Base-by-base conservation (phyloP, 441 rosid genomes). In the Bruguiera hainesii region DNA sequence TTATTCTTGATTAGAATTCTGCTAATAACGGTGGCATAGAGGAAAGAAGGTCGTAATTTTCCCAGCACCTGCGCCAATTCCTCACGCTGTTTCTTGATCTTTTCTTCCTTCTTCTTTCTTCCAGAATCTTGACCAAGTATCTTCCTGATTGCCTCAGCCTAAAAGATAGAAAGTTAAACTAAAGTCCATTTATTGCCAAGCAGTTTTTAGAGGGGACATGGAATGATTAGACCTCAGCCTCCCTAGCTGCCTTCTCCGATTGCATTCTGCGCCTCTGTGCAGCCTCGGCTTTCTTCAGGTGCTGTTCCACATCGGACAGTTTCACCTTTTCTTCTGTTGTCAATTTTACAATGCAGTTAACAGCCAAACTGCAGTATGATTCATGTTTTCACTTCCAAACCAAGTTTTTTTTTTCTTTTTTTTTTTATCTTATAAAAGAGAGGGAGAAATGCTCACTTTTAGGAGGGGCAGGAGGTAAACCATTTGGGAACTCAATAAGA, bases 81-180 rank as follows among this genome's bases (percentile, higher is more conserved):
- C 67, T 88, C 90, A 6, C 63, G 92, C 56, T 82, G 88, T 65
- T 82, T 86, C 80, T 85, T 91, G 1, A 80, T 85, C 79, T 89
- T 90, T 56, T 85, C 93, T 75, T 89, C 97, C 66, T 88, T 85
- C 78, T 91, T 91, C 94, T 88, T 90, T 85, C 96, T 81, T 64
- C 67, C 80, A 28, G 96, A 91, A 79, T 91, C 98, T 80, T 91
- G 99, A 56, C 97, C 97, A 48, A 90, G 96, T 72, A 94, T 89
- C 86, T 89, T 94, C 65, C 92, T 79, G 63, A 91, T 89, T 62
- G 98, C 99, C 82, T 86, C 94, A 37, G 87, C 96, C 98, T 90
- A 79, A 49, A 52, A 23, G 20, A 31, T 5, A 23, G 16, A 42
- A 20, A 15, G 33, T 65, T 64, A 52, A 61, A 58, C 46, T 18